phyloP scores from a whole-genome alignment of 345 rosid genomes.

The Eucalyptus melliodora region DNA sequence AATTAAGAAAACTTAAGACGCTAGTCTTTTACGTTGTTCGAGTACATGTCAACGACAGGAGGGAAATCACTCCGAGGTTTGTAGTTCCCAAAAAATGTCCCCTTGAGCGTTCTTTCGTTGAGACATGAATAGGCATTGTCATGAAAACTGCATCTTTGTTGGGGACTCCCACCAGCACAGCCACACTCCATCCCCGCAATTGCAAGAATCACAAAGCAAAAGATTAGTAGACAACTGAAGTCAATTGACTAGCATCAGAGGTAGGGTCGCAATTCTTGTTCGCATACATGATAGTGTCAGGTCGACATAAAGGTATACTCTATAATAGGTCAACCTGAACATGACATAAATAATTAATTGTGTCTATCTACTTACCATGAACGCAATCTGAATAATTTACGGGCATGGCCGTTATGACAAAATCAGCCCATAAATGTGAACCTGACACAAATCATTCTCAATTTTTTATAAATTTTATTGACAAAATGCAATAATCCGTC shows the following conservation, averaged over 20 bases:
- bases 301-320: too few relatives aligned
- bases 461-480: background rate
- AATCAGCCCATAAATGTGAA: background rate
- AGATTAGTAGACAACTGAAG: background rate
- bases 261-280: background rate
- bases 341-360: background rate
- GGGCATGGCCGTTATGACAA: background rate
- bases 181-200: conserved; percentile 28
- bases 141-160: conserved; percentile 24
- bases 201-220: background rate
- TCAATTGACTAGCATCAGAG: background rate
- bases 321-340: background rate
- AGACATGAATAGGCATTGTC: conserved; percentile 12
- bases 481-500: background rate
- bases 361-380: background rate
- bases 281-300: background rate
- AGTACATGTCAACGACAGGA: conserved; percentile 12
- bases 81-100: conserved; percentile 27
- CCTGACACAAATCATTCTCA: background rate
- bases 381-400: background rate
- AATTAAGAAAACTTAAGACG: background rate
- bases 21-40: conserved; percentile 10
- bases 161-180: conserved; percentile 27
- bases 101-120: conserved; percentile 27
- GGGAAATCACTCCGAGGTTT: conserved; percentile 26